A percentile compares a stretch with the other conserved stretches of the same genome.
Evolutionary conservation across 768 basidiomycete species (phyloP).

Genomic region (Trametes villosa): DNA sequence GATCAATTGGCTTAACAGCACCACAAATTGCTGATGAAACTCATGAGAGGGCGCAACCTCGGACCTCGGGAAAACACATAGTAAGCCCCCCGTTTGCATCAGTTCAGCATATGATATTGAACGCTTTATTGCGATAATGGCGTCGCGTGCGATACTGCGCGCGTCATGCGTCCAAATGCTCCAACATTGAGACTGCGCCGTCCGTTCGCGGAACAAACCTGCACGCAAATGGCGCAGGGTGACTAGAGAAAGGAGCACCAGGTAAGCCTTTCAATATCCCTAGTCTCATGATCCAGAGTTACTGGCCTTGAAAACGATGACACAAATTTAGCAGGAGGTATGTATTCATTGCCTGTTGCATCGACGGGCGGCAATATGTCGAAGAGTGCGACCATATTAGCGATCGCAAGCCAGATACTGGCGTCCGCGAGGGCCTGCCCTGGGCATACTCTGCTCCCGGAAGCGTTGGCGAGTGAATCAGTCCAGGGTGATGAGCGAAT

Average conservation of each 20-base stretch:
- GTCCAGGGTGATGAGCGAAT: too few species aligned
- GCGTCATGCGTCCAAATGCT: not conserved
- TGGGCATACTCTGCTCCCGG: slow-evolving; percentile 57
- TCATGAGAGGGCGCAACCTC: too few species aligned
- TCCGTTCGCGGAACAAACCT: slow-evolving; percentile 46
- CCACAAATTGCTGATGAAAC: too few species aligned
- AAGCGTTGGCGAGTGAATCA: too few species aligned
- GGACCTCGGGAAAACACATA: too few species aligned
- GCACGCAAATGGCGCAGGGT: slow-evolving; percentile 54
- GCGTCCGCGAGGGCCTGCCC: slow-evolving; percentile 56
- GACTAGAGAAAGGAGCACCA: slow-evolving; percentile 34
- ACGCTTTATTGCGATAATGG: not conserved
- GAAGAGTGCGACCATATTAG: slow-evolving; percentile 43
- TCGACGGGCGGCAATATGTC: slow-evolving; percentile 47
- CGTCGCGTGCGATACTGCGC: not conserved
- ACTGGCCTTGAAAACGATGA: slow-evolving; percentile 49
- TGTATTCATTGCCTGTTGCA: slow-evolving; percentile 44
- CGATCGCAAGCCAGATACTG: slow-evolving; percentile 49
- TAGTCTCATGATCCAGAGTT: not conserved
- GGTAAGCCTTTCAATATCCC: not conserved
- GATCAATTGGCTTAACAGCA: too few species aligned
- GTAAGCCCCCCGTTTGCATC: too few species aligned
- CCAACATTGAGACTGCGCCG: slow-evolving; percentile 4
- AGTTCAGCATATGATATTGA: not conserved
- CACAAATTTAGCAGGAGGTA: slow-evolving; percentile 43